A percentile compares a stretch with the other conserved stretches of the same genome.
phyloP scores from a whole-genome alignment of 352 stramenopile genomes.

The Globisporangium spinosum region DNA sequence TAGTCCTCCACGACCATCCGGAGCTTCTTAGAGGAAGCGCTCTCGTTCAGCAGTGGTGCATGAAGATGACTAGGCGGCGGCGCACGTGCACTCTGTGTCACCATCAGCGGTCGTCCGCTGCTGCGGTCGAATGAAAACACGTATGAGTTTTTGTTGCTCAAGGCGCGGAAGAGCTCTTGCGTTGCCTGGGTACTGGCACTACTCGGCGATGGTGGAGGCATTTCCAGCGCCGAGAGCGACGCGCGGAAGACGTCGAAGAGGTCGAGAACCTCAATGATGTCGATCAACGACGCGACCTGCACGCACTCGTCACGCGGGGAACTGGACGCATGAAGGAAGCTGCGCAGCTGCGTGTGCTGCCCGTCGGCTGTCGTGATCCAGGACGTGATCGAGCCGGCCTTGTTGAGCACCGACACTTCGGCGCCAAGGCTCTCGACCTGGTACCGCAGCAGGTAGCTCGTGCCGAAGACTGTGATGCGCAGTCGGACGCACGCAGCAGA shows the following conservation, averaged over 20 bases:
- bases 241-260: slow-evolving; percentile 42
- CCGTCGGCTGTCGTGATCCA: slow-evolving; percentile 47
- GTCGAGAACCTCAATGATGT: slow-evolving; percentile 43
- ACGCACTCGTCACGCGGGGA: slow-evolving; percentile 16
- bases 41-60: background rate
- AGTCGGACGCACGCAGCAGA: slow-evolving; percentile 21
- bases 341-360: slow-evolving; percentile 33
- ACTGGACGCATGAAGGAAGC: slow-evolving; percentile 20
- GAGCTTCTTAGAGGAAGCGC: slow-evolving; percentile 16
- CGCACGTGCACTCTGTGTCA: slow-evolving; percentile 26
- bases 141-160: slow-evolving; percentile 42
- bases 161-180: slow-evolving; percentile 16
- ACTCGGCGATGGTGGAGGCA: slow-evolving; percentile 5
- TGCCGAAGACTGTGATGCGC: slow-evolving; percentile 29
- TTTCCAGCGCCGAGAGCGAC: slow-evolving; percentile 14
- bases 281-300: slow-evolving; percentile 37
- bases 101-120: slow-evolving; percentile 28
- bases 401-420: slow-evolving; percentile 45
- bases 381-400: slow-evolving; percentile 31
- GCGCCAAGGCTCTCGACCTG: slow-evolving; percentile 32
- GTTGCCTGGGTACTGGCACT: background rate
- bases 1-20: slow-evolving; percentile 42
- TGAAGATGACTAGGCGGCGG: background rate
- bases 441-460: slow-evolving; percentile 43
- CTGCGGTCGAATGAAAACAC: slow-evolving; percentile 40